Evolutionary conservation across 2,329 filamentous ascomycete genomes (phyloP), one percentile per base, ranked within the genome.

Genomic region (Aureobasidium sp.): DNA sequence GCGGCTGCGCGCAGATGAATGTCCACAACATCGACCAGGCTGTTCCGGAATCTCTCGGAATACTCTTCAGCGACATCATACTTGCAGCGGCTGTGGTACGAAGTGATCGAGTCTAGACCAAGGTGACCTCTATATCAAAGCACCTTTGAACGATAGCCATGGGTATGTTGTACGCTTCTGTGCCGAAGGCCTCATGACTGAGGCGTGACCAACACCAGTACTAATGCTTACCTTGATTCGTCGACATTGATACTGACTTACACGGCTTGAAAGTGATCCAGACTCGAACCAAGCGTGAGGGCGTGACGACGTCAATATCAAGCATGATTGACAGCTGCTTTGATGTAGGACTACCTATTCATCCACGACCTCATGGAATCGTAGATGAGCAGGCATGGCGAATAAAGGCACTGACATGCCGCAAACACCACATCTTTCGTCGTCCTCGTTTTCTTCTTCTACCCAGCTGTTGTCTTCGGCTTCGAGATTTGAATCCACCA

Each of bases 301-400:
- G 7, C 17, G 17, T 17, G 26, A 32, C 26, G 26, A 32, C 15
- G 15, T 8, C 8, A 15, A 32, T 3, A 29, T 2, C 26, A 29
- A 29, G 15, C 46, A 48, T 29, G 6, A 44, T 15, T 17, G 23
- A 32, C 46, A 48, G 46, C 13, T 32, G 23, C 26, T 29, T 2
- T 48, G 20, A 3, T 26, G 4, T 27, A 15, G 20, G 12, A 29
- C 5, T 15, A 34, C 17, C 17, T 36, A 51, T 23, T 42, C n/a
- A 41, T 17, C 15, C 9, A 4, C 15, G n/a, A 55, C 20, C 27
- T 55, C 39, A 69, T 84, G 82, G 68, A 80, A 84, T 27, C 82
- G 76, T 42, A 75, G 70, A 69, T 88, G 85, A 5, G 85, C 84
- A 5, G 76, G 68, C 71, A 84, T 76, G 6, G 84, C 84, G 72